phyloP scores from a whole-genome alignment of 768 basidiomycete species.

The Leccinum boreale region DNA sequence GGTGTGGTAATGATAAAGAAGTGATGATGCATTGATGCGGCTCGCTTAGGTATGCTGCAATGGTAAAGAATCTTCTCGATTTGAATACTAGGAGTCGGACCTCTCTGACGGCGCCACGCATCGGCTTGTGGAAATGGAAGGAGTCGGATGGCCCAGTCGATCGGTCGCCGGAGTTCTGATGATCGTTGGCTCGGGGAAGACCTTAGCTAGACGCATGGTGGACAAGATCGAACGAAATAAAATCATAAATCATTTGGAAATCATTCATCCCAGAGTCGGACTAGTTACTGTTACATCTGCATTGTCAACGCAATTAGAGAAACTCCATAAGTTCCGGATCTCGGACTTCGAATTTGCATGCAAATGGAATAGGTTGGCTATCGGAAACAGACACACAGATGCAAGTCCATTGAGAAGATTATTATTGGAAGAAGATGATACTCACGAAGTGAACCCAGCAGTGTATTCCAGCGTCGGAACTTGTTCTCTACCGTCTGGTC shows the following conservation, averaged over 20 bases:
- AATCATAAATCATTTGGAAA: not conserved
- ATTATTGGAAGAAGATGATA: not conserved
- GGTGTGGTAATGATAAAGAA: no score
- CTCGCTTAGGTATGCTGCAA: not conserved
- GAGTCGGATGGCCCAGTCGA: not conserved
- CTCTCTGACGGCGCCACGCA: no score
- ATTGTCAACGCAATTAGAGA: not conserved
- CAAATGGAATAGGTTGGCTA: not conserved
- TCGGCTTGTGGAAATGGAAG: not conserved
- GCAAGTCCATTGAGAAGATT: not conserved
- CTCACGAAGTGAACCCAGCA: conserved; percentile 2
- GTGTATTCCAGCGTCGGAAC: conserved; percentile 8
- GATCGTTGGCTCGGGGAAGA: no score
- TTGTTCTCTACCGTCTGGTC: conserved; percentile 20
- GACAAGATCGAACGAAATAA: not conserved
- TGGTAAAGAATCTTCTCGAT: not conserved
- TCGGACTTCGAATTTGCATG: conserved; percentile 1
- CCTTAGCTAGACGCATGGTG: no score
- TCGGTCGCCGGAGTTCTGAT: not conserved
- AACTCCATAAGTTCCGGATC: not conserved
- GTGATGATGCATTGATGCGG: not conserved
- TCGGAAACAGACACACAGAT: not conserved
- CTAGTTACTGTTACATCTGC: not conserved
- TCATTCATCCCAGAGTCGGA: not conserved
- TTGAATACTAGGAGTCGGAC: no score